phyloP scores from a whole-genome alignment of 2,329 filamentous ascomycete species.

The Stemphylium lycopersici region DNA sequence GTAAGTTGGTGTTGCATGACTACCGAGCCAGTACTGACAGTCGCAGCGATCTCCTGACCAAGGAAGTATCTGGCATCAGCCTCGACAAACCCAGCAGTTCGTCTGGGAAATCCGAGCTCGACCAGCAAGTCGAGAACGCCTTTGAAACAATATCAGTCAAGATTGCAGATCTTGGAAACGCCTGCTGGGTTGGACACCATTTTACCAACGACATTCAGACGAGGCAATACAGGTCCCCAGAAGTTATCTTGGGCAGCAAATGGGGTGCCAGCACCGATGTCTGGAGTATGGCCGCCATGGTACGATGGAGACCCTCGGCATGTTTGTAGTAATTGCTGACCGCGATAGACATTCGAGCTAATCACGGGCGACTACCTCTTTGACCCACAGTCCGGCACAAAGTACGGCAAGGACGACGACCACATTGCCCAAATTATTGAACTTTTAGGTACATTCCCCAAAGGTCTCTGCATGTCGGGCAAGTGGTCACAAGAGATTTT shows the following conservation, averaged over 20 bases:
- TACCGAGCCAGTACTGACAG: neutral
- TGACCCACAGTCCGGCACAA: conserved; percentile 96
- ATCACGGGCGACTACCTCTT: conserved; percentile 99
- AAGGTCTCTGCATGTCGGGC: conserved; percentile 86
- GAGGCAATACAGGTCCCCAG: conserved; percentile 92
- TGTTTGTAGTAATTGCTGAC: conserved; percentile 14
- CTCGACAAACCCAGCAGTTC: conserved; percentile 70
- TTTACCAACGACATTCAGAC: conserved; percentile 99
- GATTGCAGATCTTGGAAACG: conserved; percentile 97
- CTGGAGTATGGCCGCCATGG: conserved; percentile 99
- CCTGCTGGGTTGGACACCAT: conserved; percentile 98
- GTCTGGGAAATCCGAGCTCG: conserved; percentile 54
- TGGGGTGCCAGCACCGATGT: conserved; percentile 99
- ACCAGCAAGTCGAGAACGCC: conserved; percentile 62
- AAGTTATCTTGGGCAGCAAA: conserved; percentile 94
- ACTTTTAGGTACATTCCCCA: conserved; percentile 89
- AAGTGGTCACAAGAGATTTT: conserved; percentile 99
- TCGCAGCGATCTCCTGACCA: conserved; percentile 80
- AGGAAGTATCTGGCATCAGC: conserved; percentile 93
- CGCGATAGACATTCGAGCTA: conserved; percentile 84
- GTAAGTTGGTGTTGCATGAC: conserved; percentile 61
- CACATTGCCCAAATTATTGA: conserved; percentile 99
- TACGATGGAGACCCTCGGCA: conserved; percentile 53
- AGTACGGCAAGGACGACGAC: conserved; percentile 99
- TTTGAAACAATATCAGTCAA: conserved; percentile 93